Base-by-base conservation (phyloP, 2,329 filamentous ascomycete species). In the Pestalotiopsis sp. region DNA sequence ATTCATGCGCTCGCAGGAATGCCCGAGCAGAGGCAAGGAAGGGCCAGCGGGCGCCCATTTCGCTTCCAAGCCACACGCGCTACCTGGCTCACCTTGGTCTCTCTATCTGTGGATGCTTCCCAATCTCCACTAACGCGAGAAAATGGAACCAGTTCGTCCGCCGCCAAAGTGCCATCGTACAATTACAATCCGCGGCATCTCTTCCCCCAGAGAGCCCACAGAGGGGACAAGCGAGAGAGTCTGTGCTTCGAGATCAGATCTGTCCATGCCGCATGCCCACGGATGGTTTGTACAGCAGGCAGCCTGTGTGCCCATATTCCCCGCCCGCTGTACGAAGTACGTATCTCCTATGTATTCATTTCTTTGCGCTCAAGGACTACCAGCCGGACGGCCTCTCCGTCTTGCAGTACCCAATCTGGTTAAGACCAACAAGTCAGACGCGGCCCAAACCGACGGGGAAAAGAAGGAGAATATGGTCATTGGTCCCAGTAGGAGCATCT, bases 1-100 rank as follows among this genome's bases (percentile, higher is more conserved):
- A 27, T 66, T 66, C 64, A 66, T 66, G 64, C 64, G 64, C 61
- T 52, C 45, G 45, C 45, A 52, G 45, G 45, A 52, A 52, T 52
- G 45, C 45, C 45, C 45, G 57, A 59, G 23, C 27, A 23, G 23
- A 49, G 36, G 52, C 31, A 64, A 64, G 61, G 61, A 39, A 23
- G 39, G 14, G 61, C 39, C 38, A 49, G 39, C 14, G 11, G n/a
- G 39, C 23, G 41, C 20, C 61, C 27, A 45, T 49, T 64, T 39
- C 27, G 25, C 31, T 62, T 36, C 59, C 27, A 62, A 52, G 45
- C 45, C 45, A 52, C 45, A 52, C 45, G 45, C 45, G 45, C 45
- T 52, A 52, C 45, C 45, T 39, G 31, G 31, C 31, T 36, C 31
- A 36, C 31, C 31, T 36, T 36, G 31, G 31, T 36, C n/a, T 20